These are phyloP conservation scores for Candida sakaeoensis DNA, from an alignment of 805 yeast genomes.

Conservation along the genomic window DNA sequence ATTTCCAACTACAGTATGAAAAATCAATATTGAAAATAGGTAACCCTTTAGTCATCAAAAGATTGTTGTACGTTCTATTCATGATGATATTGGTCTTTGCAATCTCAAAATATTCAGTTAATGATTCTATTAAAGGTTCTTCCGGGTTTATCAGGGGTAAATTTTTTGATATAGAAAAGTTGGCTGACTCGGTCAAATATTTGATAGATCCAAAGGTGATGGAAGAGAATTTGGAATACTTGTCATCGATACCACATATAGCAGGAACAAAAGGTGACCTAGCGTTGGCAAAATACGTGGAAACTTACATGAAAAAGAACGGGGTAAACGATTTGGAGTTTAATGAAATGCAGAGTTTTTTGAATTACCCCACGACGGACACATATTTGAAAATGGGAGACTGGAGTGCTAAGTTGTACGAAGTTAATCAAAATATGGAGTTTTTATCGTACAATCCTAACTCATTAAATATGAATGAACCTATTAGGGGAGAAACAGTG, in stretches of 20 bases:
- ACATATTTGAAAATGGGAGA: conserved; percentile 30
- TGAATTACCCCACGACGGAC: conserved; percentile 57
- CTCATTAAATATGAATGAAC: conserved; percentile 49
- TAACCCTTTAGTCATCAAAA: conserved; percentile 77
- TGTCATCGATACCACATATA: conserved; percentile 78
- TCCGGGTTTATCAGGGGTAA: conserved; percentile 47
- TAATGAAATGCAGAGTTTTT: conserved; percentile 48
- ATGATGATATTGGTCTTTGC: conserved; percentile 57
- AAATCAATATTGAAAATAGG: conserved; percentile 61
- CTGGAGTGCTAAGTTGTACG: conserved; percentile 37
- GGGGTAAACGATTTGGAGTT: conserved; percentile 53
- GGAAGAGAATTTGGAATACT: conserved; percentile 63
- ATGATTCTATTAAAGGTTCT: conserved; percentile 35
- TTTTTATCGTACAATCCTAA: conserved; percentile 64
- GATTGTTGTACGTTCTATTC: conserved; percentile 67
- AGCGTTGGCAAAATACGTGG: conserved; percentile 63
- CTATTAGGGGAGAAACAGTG: conserved; percentile 48
- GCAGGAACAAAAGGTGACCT: conserved; percentile 88
- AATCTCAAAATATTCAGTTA: conserved; percentile 54
- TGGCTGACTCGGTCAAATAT: conserved; percentile 48
- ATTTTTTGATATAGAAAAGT: conserved; percentile 56
- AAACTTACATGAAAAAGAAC: conserved; percentile 53
- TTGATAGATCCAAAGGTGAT: conserved; percentile 52
- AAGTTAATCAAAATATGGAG: conserved; percentile 30
- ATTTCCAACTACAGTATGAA: conserved; percentile 48